Evolutionary conservation across 164 flowering plant species (phyloP).

Genomic region (Tetrastigma voinierianum): DNA sequence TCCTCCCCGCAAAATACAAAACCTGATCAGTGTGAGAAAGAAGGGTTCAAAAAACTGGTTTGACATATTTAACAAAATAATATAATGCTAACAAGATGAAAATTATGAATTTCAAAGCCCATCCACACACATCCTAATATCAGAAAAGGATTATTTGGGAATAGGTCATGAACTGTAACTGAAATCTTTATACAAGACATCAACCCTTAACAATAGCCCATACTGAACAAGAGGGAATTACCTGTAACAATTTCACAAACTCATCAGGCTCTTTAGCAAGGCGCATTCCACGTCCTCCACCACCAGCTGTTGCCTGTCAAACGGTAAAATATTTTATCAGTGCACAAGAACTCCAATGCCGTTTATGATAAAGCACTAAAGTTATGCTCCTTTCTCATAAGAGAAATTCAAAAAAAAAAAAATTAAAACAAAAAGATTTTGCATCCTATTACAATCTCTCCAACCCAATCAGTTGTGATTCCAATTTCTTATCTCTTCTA

Average conservation of each 20-base stretch:
- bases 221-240: constrained; percentile 17
- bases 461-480: no score
- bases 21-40: no score
- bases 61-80: neutral
- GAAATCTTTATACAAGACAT: neutral
- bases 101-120: neutral
- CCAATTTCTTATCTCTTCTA: no score
- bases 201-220: neutral
- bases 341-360: neutral
- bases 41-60: no score
- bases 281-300: constrained; percentile 99
- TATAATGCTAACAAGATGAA: neutral
- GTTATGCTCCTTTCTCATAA: no score
- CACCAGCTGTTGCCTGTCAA: constrained; percentile 96
- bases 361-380: neutral
- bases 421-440: no score
- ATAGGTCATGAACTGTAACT: neutral
- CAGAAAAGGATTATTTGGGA: neutral
- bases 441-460: no score
- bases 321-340: constrained; percentile 6
- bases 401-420: no score
- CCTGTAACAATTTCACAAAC: constrained; percentile 97
- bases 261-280: constrained; percentile 94
- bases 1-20: no score
- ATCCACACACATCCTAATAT: neutral